Percentiles rank a stretch among this genome's conserved stretches.
These are phyloP conservation scores for Auriculariales sp. DNA, from an alignment of 768 basidiomycete species.

Conservation along the genomic window DNA sequence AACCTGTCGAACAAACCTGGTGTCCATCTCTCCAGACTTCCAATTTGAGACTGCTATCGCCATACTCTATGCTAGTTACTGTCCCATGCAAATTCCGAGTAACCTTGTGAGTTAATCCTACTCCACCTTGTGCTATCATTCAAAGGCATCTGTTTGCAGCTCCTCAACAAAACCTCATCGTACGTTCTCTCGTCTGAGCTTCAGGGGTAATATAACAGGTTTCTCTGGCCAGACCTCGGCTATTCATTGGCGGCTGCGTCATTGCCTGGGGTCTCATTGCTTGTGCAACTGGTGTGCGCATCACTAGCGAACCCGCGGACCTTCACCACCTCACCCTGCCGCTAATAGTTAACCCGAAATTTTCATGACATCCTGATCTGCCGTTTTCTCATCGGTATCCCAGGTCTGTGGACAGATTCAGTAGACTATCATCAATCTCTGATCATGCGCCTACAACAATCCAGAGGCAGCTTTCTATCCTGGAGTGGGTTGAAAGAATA, in stretches of 20 bases:
- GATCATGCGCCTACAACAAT: background rate
- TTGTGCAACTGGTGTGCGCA: conserved; percentile 41
- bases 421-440: background rate
- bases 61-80: conserved; percentile 3
- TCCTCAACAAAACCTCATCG: conserved; percentile 41
- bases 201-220: background rate
- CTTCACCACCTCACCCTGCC: background rate
- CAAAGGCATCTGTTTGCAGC: conserved; percentile 16
- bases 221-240: conserved; percentile 30
- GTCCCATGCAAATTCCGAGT: conserved; percentile 5
- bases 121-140: background rate
- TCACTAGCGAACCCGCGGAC: background rate
- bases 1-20: background rate
- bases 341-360: conserved; percentile 32
- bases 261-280: conserved; percentile 51
- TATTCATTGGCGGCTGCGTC: conserved; percentile 47
- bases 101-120: conserved; percentile 2
- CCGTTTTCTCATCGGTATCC: conserved; percentile 47
- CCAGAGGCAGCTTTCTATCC: conserved; percentile 48
- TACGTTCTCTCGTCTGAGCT: conserved; percentile 11
- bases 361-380: conserved; percentile 41
- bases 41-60: background rate
- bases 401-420: conserved; percentile 16
- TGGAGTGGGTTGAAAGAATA: too few species aligned
- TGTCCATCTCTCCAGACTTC: background rate